Conservation (phyloP, 2,329 filamentous ascomycete species). For the Trichoderma aggressivum region DNA sequence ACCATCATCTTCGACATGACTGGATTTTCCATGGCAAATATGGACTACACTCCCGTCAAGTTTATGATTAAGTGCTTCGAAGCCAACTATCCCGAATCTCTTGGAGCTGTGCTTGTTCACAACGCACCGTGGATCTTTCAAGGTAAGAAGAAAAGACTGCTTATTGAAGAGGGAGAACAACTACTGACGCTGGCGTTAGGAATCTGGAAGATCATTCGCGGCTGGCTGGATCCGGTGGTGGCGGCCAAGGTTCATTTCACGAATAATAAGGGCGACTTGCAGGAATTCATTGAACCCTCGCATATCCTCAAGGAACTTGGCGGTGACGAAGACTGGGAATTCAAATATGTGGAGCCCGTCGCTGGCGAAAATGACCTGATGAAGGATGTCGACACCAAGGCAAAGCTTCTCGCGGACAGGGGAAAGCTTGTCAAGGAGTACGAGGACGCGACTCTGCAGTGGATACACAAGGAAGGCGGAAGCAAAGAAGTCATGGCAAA, state of each 20-base stretch:
- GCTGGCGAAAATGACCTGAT: conserved; percentile 73
- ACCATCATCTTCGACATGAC: conserved; percentile 96
- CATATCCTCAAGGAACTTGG: conserved; percentile 81
- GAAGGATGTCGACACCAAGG: conserved; percentile 60
- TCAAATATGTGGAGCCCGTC: conserved; percentile 74
- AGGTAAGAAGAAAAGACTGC: conserved; percentile 46
- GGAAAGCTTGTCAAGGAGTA: conserved; percentile 66
- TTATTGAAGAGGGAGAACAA: background rate
- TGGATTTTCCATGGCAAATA: conserved; percentile 87
- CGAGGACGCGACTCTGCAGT: conserved; percentile 70
- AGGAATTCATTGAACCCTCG: conserved; percentile 66
- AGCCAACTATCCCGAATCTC: conserved; percentile 92
- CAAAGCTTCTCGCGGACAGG: conserved; percentile 62
- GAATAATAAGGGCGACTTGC: conserved; percentile 73
- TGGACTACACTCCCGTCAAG: conserved; percentile 96
- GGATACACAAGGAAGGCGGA: conserved; percentile 58
- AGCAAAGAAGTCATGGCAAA: conserved; percentile 50
- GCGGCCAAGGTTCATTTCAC: conserved; percentile 93
- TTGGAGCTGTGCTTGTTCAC: conserved; percentile 88
- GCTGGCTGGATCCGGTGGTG: conserved; percentile 96
- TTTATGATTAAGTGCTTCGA: conserved; percentile 99
- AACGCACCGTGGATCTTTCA: conserved; percentile 98
- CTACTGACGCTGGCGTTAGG: conserved; percentile 43
- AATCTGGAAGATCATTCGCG: conserved; percentile 93
- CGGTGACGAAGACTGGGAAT: conserved; percentile 80